Percentiles rank a stretch among this genome's conserved stretches.
These are phyloP conservation scores for Sordariomycetes sp. DNA, from an alignment of 2,329 filamentous ascomycete species.

Conservation along the genomic window DNA sequence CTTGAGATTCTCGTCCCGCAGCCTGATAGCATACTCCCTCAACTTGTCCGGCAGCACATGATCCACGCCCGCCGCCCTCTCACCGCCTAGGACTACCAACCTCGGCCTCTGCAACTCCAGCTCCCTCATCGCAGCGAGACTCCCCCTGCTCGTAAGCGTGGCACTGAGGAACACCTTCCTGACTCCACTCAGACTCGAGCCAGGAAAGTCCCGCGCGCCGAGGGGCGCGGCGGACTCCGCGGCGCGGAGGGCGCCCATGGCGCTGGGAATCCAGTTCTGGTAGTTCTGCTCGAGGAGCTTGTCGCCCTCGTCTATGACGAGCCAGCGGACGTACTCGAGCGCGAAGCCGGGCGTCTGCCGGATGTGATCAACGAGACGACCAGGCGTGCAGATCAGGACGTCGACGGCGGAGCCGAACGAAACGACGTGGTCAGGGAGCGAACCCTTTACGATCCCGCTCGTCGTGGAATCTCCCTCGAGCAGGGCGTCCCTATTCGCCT, in stretches of 20 bases:
- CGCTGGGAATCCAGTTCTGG: conserved; percentile 72
- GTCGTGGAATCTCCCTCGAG: conserved; percentile 19
- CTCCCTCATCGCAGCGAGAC: conserved; percentile 51
- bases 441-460: conserved; percentile 9
- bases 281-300: conserved; percentile 84
- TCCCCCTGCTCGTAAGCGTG: conserved; percentile 80
- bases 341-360: conserved; percentile 72
- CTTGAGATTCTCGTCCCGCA: conserved; percentile 58
- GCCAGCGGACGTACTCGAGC: conserved; percentile 68
- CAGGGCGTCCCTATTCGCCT: conserved; percentile 19
- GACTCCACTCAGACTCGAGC: conserved; percentile 39
- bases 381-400: conserved; percentile 82
- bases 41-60: conserved; percentile 48
- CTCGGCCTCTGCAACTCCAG: conserved; percentile 62
- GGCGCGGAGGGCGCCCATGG: conserved; percentile 36
- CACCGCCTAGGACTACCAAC: conserved; percentile 60
- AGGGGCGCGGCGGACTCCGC: not conserved
- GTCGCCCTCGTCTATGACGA: conserved; percentile 89
- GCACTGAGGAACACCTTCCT: conserved; percentile 82
- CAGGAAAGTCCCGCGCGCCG: conserved; percentile 20
- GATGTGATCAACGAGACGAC: conserved; percentile 82
- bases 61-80: conserved; percentile 12
- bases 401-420: conserved; percentile 63
- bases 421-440: conserved; percentile 48
- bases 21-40: conserved; percentile 53